Conservation (phyloP, 768 basidiomycete species). For the Lactarius akahatsu region DNA sequence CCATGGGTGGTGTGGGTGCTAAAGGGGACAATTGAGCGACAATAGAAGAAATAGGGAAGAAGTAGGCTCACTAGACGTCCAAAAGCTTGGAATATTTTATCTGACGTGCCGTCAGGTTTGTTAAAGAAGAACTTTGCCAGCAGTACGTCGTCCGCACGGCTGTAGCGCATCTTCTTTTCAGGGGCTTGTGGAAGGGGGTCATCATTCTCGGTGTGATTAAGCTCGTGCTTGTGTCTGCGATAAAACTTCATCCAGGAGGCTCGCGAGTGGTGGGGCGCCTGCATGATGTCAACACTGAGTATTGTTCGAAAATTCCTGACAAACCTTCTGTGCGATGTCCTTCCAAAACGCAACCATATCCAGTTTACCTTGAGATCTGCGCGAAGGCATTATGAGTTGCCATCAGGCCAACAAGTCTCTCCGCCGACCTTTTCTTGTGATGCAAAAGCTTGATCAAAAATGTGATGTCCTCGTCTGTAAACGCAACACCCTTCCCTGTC, state of each 20-base stretch:
- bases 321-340: slow-evolving; percentile 66
- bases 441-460: slow-evolving; percentile 77
- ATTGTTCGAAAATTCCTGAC: slow-evolving; percentile 21
- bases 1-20: slow-evolving; percentile 91
- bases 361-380: slow-evolving; percentile 55
- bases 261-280: slow-evolving; percentile 88
- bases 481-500: slow-evolving; percentile 87
- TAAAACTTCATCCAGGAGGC: slow-evolving; percentile 96
- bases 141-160: slow-evolving; percentile 72
- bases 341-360: slow-evolving; percentile 83
- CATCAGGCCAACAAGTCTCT: not conserved
- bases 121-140: slow-evolving; percentile 72
- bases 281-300: not conserved
- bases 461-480: slow-evolving; percentile 77
- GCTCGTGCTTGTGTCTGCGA: slow-evolving; percentile 83
- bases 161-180: slow-evolving; percentile 88
- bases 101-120: slow-evolving; percentile 78
- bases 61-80: slow-evolving; percentile 56
- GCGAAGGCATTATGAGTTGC: slow-evolving; percentile 25
- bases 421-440: slow-evolving; percentile 60
- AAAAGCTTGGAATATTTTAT: slow-evolving; percentile 82
- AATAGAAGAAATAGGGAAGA: not conserved
- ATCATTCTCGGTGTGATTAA: slow-evolving; percentile 62
- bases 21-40: slow-evolving; percentile 13
- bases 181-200: slow-evolving; percentile 73